Evolutionary conservation across 305 asterid genomes (phyloP).

Genomic region (Ajuga reptans): DNA sequence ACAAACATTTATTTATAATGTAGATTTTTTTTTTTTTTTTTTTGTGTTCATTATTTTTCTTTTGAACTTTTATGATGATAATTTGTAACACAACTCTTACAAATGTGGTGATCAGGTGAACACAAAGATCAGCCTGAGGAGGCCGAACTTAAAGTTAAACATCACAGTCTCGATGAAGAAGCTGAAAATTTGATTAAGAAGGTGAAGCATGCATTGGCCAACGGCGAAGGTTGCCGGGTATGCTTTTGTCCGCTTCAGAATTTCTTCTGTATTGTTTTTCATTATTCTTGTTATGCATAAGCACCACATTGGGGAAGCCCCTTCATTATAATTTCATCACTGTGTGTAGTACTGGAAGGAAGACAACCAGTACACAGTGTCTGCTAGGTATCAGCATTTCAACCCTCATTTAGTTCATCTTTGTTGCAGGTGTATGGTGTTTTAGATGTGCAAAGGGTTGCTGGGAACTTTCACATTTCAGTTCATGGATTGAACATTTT

Average conservation of each 20-base stretch:
- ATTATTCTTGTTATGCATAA: not conserved
- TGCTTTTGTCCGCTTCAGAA: constrained; percentile 23
- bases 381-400: constrained; percentile 15
- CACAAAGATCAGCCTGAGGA: constrained; percentile 64
- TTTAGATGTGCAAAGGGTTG: constrained; percentile 96
- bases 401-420: constrained; percentile 17
- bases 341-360: not conserved
- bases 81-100: constrained; percentile 19
- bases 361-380: not conserved
- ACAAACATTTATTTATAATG: constrained; percentile 2
- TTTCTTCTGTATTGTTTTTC: not conserved
- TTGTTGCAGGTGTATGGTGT: constrained; percentile 77
- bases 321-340: constrained; percentile 1
- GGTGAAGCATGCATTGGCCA: constrained; percentile 80
- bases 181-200: constrained; percentile 71
- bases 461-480: constrained; percentile 96
- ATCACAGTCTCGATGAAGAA: constrained; percentile 69
- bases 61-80: not conserved
- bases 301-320: not conserved
- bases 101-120: constrained; percentile 44
- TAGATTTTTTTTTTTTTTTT: not conserved
- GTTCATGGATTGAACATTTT: constrained; percentile 89
- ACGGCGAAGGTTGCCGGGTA: constrained; percentile 96
- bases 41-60: too few relatives aligned
- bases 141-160: constrained; percentile 48